Percentiles rank a stretch among this genome's conserved stretches.
These are phyloP conservation scores for Ophiostoma australiae DNA, from an alignment of 2,329 filamentous ascomycete species.

Conservation along the genomic window DNA sequence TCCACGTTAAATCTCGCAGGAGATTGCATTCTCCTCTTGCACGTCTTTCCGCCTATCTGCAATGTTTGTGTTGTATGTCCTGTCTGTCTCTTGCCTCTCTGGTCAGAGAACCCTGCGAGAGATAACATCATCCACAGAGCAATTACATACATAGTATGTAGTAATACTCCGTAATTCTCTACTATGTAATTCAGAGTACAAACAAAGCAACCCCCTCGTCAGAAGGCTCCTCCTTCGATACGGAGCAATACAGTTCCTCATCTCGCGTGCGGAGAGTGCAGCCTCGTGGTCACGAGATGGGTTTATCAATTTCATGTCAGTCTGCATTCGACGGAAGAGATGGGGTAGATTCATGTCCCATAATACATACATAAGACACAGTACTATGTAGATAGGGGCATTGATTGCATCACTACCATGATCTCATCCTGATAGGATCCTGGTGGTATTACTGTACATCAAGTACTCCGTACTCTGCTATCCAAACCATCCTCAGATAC, in stretches of 20 bases:
- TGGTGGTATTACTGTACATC: no score
- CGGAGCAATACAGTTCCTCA: background rate
- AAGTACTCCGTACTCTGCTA: no score
- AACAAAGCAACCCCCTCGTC: no score
- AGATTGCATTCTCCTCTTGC: constrained; percentile 13
- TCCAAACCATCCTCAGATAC: background rate
- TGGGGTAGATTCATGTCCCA: background rate
- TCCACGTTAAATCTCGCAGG: constrained; percentile 16
- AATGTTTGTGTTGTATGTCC: background rate
- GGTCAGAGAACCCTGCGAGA: no score
- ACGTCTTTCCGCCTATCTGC: background rate
- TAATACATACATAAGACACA: background rate
- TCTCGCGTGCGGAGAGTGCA: background rate
- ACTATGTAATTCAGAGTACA: no score
- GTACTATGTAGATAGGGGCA: constrained; percentile 5
- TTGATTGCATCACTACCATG: background rate
- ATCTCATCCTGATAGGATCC: background rate
- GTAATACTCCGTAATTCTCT: no score
- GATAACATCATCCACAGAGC: no score
- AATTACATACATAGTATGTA: no score
- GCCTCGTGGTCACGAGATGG: background rate
- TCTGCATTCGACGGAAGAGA: background rate
- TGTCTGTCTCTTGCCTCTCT: no score
- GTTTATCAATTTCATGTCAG: background rate
- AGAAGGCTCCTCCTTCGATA: no score